Conservation (phyloP, 768 basidiomycete species). For the Boletus tomentosulus region DNA sequence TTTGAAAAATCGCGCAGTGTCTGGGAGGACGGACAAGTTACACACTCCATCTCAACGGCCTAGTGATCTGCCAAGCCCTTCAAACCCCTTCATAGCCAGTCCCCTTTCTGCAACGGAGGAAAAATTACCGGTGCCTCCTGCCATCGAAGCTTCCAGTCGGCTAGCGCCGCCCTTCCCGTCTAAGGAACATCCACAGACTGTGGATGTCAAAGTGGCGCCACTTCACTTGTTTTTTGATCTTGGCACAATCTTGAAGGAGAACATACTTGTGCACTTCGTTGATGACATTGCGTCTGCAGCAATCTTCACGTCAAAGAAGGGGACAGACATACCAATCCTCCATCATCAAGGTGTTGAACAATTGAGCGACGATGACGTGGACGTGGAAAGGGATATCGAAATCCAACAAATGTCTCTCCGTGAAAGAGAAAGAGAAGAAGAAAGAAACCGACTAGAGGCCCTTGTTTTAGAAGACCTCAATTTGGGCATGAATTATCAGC, state of each 20-base stretch:
- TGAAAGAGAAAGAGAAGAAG: conserved; percentile 31
- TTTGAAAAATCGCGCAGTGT: conserved; percentile 33
- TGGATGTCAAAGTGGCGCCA: conserved; percentile 46
- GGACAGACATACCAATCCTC: neutral
- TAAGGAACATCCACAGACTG: conserved; percentile 2
- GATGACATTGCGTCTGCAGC: conserved; percentile 35
- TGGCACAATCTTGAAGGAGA: conserved; percentile 36
- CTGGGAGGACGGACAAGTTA: conserved; percentile 13
- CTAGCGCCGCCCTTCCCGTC: neutral
- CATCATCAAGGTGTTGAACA: conserved; percentile 3
- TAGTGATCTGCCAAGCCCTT: conserved; percentile 15
- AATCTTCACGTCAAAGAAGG: conserved; percentile 10
- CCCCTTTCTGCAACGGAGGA: conserved; percentile 17
- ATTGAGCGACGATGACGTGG: conserved; percentile 11
- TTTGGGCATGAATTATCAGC: conserved; percentile 45
- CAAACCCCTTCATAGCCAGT: conserved; percentile 15
- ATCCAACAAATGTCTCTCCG: conserved; percentile 16
- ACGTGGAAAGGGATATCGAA: conserved; percentile 20
- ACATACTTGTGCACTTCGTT: conserved; percentile 44
- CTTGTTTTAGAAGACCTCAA: conserved; percentile 59
- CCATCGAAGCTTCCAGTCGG: conserved; percentile 16
- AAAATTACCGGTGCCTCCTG: conserved; percentile 8
- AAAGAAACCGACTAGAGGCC: conserved; percentile 43
- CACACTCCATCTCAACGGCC: conserved; percentile 17
- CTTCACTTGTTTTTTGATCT: conserved; percentile 79